phyloP scores from a whole-genome alignment of 176 grass and related monocot genomes.

The Cenchrus fungigraminus region DNA sequence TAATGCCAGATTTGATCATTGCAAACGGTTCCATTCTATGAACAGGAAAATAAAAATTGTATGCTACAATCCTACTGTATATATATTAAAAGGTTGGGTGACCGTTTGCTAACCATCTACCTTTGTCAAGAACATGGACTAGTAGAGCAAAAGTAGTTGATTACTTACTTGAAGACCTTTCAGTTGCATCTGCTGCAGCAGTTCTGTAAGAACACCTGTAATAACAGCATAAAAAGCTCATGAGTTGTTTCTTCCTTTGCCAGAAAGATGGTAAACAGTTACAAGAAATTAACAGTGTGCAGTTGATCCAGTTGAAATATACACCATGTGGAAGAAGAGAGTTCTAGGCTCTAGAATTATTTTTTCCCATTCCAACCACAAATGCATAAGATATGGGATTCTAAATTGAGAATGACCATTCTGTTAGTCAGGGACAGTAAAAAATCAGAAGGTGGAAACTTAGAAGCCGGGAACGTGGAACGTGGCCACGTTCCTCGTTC shows the following conservation, averaged over 20 bases:
- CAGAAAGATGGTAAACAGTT: neutral
- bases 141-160: neutral
- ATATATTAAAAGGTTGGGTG: neutral
- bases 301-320: constrained; percentile 16
- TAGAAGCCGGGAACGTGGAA: too few relatives aligned
- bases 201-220: constrained; percentile 73
- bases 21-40: neutral
- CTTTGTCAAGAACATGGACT: neutral
- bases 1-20: neutral
- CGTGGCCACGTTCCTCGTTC: too few relatives aligned
- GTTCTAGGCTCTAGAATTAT: neutral
- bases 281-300: constrained; percentile 12
- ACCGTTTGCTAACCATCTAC: neutral
- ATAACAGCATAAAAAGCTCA: constrained; percentile 17
- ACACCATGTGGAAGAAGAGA: neutral
- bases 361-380: neutral
- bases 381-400: constrained; percentile 19
- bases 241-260: constrained; percentile 20
- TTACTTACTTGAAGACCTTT: constrained; percentile 80
- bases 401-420: neutral
- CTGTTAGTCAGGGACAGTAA: neutral
- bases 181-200: constrained; percentile 73
- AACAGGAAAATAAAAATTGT: neutral
- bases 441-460: neutral
- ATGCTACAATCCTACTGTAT: neutral